Evolutionary conservation across 495 filamentous ascomycete species (phyloP).

Genomic region (Thozetella sp.): DNA sequence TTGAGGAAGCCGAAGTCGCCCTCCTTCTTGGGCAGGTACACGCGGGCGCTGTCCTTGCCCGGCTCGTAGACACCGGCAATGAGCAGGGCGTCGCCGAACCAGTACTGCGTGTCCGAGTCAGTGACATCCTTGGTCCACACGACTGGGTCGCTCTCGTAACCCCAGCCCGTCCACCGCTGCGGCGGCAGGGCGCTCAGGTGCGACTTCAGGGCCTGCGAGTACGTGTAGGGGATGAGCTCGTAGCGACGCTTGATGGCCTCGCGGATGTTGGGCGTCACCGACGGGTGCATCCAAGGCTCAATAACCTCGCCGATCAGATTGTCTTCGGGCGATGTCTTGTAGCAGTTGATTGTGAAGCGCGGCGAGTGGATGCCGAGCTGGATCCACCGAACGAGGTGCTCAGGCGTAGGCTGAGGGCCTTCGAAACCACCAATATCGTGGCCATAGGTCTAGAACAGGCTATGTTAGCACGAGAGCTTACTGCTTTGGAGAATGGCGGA

Average conservation of each 20-base stretch:
- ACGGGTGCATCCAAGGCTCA: slow-evolving; percentile 73
- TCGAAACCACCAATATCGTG: slow-evolving; percentile 77
- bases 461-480: slow-evolving; percentile 6
- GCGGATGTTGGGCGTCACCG: slow-evolving; percentile 59
- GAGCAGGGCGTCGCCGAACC: slow-evolving; percentile 68
- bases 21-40: slow-evolving; percentile 60
- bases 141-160: slow-evolving; percentile 63
- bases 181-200: slow-evolving; percentile 59
- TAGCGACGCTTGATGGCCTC: slow-evolving; percentile 68
- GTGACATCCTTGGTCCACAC: slow-evolving; percentile 59
- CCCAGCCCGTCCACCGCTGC: slow-evolving; percentile 71
- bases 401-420: slow-evolving; percentile 67
- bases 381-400: slow-evolving; percentile 70
- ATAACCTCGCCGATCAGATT: slow-evolving; percentile 68
- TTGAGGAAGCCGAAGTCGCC: slow-evolving; percentile 63
- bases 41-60: slow-evolving; percentile 45
- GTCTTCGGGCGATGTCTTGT: slow-evolving; percentile 65
- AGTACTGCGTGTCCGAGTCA: slow-evolving; percentile 67
- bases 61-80: slow-evolving; percentile 67
- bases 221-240: slow-evolving; percentile 69
- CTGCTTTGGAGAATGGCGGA: neutral
- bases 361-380: slow-evolving; percentile 69
- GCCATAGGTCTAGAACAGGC: slow-evolving; percentile 55
- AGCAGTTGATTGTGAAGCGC: slow-evolving; percentile 75
- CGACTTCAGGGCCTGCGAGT: slow-evolving; percentile 61